Base-by-base conservation (phyloP, 306 rosid genomes). In the Ochetophila trinervis region DNA sequence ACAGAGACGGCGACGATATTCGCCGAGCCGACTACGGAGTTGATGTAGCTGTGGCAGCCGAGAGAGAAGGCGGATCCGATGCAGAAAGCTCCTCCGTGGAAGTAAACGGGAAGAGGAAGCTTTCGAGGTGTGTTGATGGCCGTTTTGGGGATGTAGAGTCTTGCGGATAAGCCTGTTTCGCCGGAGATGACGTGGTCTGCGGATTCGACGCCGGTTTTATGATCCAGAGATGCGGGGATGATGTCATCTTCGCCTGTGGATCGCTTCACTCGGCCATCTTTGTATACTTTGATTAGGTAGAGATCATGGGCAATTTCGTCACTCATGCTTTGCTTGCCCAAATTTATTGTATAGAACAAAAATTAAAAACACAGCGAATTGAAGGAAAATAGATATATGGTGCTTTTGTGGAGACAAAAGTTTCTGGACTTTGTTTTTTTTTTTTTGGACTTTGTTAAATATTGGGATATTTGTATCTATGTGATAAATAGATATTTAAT, bases 51-150 rank as follows among this genome's bases (percentile, higher is more conserved):
- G 75, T 72, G 80, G 59, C 71, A 75, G 5, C 8, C 7, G 1
- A 68, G 66, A 11, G 66, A 51, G 13, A 49, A 54, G 24, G 74
- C 37, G 8, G 69, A 49, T 8, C 49, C 75, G 4, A 71, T 30
- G 0, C 64, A 5, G 58, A 79, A 79, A 2, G 60, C 78, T 6
- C 84, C 84, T 58, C 84, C 84, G 56, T 75, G 80, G 18, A 70
- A 53, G 63, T 74, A 71, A 9, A 75, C 40, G 2, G 70, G 66
- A 15, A 75, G 71, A 6, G 80, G 80, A 5, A 79, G 77, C 19
- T 74, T 66, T 15, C 16, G 11, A 11, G 11, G 4, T 13, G 49
- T 45, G 8, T 53, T 57, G 48, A 14, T 11, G 37, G 67, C 0
- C 13, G 66, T 4, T n/a, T 30, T 54, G 1, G 84, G 80, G 48